Conservation (phyloP, 2,329 filamentous ascomycete genomes). For the Beauveria medogensis region DNA sequence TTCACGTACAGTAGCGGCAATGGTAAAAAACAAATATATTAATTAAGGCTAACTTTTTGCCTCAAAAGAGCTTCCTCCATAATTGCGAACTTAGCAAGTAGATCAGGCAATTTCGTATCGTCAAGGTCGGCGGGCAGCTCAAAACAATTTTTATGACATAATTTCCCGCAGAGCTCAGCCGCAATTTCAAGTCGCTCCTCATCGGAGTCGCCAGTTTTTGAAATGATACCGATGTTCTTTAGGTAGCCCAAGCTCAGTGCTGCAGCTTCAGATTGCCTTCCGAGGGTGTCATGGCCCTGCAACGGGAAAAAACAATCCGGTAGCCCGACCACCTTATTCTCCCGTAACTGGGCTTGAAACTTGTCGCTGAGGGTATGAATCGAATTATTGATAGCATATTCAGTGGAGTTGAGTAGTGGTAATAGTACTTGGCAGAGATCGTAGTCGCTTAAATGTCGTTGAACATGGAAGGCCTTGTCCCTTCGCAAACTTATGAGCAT, state of each 20-base stretch:
- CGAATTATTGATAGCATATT: neutral
- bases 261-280: neutral
- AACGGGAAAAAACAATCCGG: neutral
- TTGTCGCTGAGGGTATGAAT: neutral
- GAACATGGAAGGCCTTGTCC: neutral
- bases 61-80: neutral
- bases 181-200: neutral
- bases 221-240: neutral
- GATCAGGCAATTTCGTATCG: neutral
- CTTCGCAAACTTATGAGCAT: neutral
- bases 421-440: neutral
- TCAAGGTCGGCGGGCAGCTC: neutral
- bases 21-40: too few species aligned
- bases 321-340: neutral
- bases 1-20: too few species aligned
- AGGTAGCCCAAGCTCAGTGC: neutral
- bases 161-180: neutral
- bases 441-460: neutral
- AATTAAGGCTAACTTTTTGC: too few species aligned
- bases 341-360: neutral
- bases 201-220: neutral
- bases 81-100: neutral
- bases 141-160: neutral
- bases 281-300: neutral
- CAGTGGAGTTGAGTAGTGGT: neutral